Evolutionary conservation across 139 green algal species (phyloP).

Genomic region (Volvox africanus): DNA sequence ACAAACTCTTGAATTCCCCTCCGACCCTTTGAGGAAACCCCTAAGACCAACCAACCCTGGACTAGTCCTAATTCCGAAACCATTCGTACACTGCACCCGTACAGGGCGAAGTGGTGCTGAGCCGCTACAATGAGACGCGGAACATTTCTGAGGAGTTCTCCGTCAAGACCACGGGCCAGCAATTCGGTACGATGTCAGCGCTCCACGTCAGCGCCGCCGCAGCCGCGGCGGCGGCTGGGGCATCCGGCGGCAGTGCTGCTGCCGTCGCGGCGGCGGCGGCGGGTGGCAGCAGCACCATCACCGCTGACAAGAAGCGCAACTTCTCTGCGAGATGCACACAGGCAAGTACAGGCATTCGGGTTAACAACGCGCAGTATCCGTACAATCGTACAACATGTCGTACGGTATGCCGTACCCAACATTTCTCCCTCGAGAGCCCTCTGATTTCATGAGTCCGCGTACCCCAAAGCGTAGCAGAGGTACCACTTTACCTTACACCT

Average conservation of each 20-base stretch:
- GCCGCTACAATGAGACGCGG: not conserved
- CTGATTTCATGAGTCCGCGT: too few relatives aligned
- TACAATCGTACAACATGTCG: not conserved
- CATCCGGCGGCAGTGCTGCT: too few relatives aligned
- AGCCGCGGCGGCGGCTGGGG: not conserved
- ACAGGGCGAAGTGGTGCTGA: slow-evolving; percentile 28
- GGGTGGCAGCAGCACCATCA: not conserved
- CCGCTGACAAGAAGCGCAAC: slow-evolving; percentile 46
- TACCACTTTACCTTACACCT: too few relatives aligned
- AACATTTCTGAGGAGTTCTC: slow-evolving; percentile 8
- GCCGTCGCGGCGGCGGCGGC: not conserved
- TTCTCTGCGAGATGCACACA: slow-evolving; percentile 38
- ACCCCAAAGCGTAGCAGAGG: too few relatives aligned
- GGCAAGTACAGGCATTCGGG: not conserved
- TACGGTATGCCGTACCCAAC: not conserved
- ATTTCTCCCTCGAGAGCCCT: too few relatives aligned
- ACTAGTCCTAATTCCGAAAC: too few relatives aligned
- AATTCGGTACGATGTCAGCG: slow-evolving; percentile 58
- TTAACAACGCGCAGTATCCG: not conserved
- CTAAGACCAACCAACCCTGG: too few relatives aligned
- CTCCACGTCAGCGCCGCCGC: not conserved
- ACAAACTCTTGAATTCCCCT: too few relatives aligned
- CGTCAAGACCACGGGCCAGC: slow-evolving; percentile 30
- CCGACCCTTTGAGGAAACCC: too few relatives aligned
- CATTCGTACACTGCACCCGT: too few relatives aligned